Conservation (phyloP, 768 basidiomycete genomes). For the Stropharia rugosoannulata region DNA sequence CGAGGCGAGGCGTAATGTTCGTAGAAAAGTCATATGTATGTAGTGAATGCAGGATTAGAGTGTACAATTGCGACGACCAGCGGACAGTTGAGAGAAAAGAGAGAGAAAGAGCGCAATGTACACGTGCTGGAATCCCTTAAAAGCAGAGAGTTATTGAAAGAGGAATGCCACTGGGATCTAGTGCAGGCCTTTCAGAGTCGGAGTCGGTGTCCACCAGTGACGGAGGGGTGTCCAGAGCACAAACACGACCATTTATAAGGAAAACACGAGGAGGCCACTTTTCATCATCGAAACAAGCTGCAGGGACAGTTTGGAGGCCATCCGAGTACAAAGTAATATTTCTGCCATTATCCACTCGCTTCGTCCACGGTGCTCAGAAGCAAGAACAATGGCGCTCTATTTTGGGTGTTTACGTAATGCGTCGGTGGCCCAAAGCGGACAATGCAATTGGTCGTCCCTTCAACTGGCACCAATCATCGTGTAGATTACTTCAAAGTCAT, state of each 20-base stretch:
- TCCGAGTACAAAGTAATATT: slow-evolving; percentile 14
- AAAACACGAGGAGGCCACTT: neutral
- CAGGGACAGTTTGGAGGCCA: slow-evolving; percentile 9
- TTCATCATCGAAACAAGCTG: slow-evolving; percentile 4
- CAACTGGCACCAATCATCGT: too few relatives aligned
- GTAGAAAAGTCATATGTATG: slow-evolving; percentile 15
- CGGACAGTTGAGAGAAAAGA: slow-evolving; percentile 7
- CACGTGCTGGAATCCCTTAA: neutral
- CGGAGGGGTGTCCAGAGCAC: slow-evolving; percentile 11
- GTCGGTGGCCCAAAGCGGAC: neutral
- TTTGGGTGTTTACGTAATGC: slow-evolving; percentile 7
- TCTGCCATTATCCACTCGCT: slow-evolving; percentile 6
- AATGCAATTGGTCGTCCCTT: too few relatives aligned
- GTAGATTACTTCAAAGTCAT: too few relatives aligned
- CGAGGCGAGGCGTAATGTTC: slow-evolving; percentile 6
- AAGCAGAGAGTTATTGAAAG: slow-evolving; percentile 10
- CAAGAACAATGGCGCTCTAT: slow-evolving; percentile 7
- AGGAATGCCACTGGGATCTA: slow-evolving; percentile 6
- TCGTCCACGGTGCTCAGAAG: neutral
- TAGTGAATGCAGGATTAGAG: neutral
- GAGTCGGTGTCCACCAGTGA: slow-evolving; percentile 27
- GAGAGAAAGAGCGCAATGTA: slow-evolving; percentile 2
- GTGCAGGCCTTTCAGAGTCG: too few relatives aligned
- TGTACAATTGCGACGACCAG: slow-evolving; percentile 10
- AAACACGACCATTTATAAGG: slow-evolving; percentile 1